phyloP scores from a whole-genome alignment of 192 early-diverging fungal species.

The Coemansia sp. region DNA sequence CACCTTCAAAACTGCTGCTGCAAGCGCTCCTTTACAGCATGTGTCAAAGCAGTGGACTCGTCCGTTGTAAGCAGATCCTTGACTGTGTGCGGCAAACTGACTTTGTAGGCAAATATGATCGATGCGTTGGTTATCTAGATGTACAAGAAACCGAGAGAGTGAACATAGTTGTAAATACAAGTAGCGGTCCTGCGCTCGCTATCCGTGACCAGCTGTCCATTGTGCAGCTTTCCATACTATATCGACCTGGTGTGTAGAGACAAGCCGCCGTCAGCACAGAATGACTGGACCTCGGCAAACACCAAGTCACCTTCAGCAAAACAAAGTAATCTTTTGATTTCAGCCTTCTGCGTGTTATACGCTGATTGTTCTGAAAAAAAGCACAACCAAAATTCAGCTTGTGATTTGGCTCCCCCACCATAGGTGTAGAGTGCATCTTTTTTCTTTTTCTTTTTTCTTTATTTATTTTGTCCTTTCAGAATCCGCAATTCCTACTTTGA shows the following conservation, averaged over 20 bases:
- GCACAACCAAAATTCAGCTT: too few relatives aligned
- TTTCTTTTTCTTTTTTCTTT: background rate
- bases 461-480: background rate
- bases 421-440: too few relatives aligned
- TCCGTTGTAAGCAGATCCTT: slow-evolving; percentile 65
- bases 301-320: slow-evolving; percentile 94
- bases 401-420: too few relatives aligned
- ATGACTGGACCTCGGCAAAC: slow-evolving; percentile 86
- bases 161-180: slow-evolving; percentile 85
- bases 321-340: slow-evolving; percentile 93
- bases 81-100: slow-evolving; percentile 60
- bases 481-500: too few relatives aligned
- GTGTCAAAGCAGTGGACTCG: slow-evolving; percentile 46
- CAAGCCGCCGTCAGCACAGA: slow-evolving; percentile 83
- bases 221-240: slow-evolving; percentile 87
- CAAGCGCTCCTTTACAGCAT: slow-evolving; percentile 32
- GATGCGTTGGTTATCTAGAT: slow-evolving; percentile 85
- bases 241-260: slow-evolving; percentile 87
- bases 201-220: slow-evolving; percentile 76
- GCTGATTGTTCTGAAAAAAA: too few relatives aligned
- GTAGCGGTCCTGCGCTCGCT: slow-evolving; percentile 81
- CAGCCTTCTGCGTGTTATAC: slow-evolving; percentile 93
- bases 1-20: slow-evolving; percentile 18
- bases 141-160: slow-evolving; percentile 72
- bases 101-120: slow-evolving; percentile 91